A percentile compares a stretch with the other conserved stretches of the same genome.
Evolutionary conservation across 345 rosid genomes (phyloP).

Genomic region (Ricinus communis): DNA sequence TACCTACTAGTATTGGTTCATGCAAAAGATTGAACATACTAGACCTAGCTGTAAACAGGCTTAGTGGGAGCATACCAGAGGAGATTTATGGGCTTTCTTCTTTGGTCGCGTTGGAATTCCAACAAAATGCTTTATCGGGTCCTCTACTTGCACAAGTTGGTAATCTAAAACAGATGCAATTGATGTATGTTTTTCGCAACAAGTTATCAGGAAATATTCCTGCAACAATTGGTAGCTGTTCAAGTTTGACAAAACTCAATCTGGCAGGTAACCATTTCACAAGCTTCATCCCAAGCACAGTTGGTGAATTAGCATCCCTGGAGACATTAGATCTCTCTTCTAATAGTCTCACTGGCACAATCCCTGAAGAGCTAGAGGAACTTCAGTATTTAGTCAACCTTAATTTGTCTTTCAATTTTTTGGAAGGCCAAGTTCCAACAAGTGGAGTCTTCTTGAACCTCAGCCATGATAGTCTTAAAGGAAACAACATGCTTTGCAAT

Average conservation of each 20-base stretch:
- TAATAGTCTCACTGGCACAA: neutral
- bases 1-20: constrained; percentile 16
- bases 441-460: neutral
- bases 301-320: constrained; percentile 12
- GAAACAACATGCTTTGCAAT: constrained; percentile 10
- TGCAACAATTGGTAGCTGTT: constrained; percentile 6
- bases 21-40: neutral
- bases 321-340: neutral
- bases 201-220: constrained; percentile 22
- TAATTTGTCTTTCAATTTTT: constrained; percentile 11
- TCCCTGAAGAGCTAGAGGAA: constrained; percentile 7
- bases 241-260: neutral
- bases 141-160: constrained; percentile 7
- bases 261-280: constrained; percentile 21
- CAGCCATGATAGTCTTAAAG: neutral
- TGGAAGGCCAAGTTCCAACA: constrained; percentile 12
- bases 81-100: constrained; percentile 20
- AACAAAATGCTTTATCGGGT: constrained; percentile 1
- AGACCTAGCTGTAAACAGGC: neutral
- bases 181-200: constrained; percentile 6
- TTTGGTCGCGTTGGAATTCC: neutral
- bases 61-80: constrained; percentile 15
- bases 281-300: constrained; percentile 10
- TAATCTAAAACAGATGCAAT: constrained; percentile 13
- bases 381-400: neutral